These are phyloP conservation scores for Debaryomycetaceae sp. DNA, from an alignment of 1,139 yeast species.

Conservation along the genomic window DNA sequence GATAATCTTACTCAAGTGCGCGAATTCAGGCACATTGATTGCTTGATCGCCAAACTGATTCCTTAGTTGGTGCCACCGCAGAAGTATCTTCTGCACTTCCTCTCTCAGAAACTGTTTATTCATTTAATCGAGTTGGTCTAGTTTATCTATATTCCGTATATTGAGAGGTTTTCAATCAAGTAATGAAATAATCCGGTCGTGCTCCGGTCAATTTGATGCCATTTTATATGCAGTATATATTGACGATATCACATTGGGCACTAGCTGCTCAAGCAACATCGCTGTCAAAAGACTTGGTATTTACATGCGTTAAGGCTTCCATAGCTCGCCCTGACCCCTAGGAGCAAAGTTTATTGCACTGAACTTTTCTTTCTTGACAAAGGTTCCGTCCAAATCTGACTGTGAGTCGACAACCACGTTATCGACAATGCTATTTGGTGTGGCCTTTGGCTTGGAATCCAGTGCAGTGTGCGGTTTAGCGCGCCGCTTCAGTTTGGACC, in stretches of 20 bases:
- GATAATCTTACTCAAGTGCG: slow-evolving; percentile 53
- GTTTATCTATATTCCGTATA: not conserved
- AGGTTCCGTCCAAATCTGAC: slow-evolving; percentile 16
- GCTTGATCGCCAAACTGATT: slow-evolving; percentile 66
- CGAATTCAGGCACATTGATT: slow-evolving; percentile 57
- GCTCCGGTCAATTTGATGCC: not conserved
- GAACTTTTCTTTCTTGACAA: slow-evolving; percentile 38
- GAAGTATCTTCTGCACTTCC: slow-evolving; percentile 41
- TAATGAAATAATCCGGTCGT: not conserved
- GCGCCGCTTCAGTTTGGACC: not conserved
- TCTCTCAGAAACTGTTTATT: slow-evolving; percentile 35
- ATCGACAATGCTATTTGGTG: slow-evolving; percentile 3
- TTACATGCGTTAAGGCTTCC: slow-evolving; percentile 38
- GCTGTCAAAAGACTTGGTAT: not conserved
- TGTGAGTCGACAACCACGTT: slow-evolving; percentile 8
- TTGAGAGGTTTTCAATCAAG: not conserved
- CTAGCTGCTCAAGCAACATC: too few species aligned
- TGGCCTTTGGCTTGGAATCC: not conserved
- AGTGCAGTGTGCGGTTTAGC: not conserved
- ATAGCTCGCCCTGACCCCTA: slow-evolving; percentile 49
- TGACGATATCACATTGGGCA: too few species aligned
- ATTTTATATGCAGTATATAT: not conserved
- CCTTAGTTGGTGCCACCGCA: slow-evolving; percentile 62
- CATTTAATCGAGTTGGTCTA: slow-evolving; percentile 12
- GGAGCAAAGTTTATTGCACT: slow-evolving; percentile 51